A percentile compares a stretch with the other conserved stretches of the same genome.
phyloP scores from a whole-genome alignment of 768 basidiomycete genomes.

The Leccinum variicolor region DNA sequence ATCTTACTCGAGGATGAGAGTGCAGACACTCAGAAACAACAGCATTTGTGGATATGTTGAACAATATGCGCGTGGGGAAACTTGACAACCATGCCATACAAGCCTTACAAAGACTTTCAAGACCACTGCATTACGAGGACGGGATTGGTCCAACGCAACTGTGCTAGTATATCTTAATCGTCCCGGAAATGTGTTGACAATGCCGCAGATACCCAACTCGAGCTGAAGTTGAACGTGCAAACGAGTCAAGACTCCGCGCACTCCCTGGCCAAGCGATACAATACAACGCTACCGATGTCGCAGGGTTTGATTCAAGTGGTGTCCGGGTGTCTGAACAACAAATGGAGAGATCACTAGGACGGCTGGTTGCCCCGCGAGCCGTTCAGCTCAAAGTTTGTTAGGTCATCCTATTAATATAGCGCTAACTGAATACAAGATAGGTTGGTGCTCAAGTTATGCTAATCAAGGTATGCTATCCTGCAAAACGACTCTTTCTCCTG shows the following conservation, averaged over 20 bases:
- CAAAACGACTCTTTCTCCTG: not conserved
- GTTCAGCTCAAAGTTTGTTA: conserved; percentile 48
- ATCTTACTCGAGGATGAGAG: not conserved
- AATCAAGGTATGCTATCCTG: conserved; percentile 48
- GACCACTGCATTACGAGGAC: conserved; percentile 61
- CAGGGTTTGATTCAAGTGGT: conserved; percentile 45
- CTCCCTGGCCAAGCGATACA: conserved; percentile 37
- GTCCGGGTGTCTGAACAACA: conserved; percentile 31
- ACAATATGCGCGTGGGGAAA: conserved; percentile 78
- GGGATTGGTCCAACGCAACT: conserved; percentile 81
- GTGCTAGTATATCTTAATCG: conserved; percentile 36
- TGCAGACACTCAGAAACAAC: not conserved
- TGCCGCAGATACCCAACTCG: conserved; percentile 61
- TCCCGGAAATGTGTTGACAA: not conserved
- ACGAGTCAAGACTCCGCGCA: conserved; percentile 46
- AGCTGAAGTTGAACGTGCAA: conserved; percentile 69
- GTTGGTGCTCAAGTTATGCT: conserved; percentile 87
- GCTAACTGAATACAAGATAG: conserved; percentile 31
- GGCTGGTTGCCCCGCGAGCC: conserved; percentile 53
- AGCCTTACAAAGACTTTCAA: conserved; percentile 54
- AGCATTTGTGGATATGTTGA: conserved; percentile 83
- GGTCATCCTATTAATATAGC: not conserved
- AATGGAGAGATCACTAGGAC: conserved; percentile 47
- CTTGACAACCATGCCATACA: conserved; percentile 41
- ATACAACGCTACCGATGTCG: conserved; percentile 45